Base-by-base conservation (phyloP, 2,329 filamentous ascomycete species). In the Thermomyces lanuginosus region DNA sequence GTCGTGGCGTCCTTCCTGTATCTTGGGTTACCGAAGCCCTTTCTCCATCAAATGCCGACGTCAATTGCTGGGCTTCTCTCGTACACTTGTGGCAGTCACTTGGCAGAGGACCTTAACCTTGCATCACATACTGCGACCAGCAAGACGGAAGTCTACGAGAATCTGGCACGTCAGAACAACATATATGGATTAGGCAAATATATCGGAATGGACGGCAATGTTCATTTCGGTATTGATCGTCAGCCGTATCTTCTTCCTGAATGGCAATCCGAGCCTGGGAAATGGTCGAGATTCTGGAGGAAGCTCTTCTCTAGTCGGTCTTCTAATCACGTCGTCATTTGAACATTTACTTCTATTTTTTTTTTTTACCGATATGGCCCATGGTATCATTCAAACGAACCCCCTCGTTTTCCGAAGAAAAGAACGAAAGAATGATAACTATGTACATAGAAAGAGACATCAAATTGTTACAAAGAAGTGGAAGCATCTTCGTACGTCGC, bases 221-320 rank as follows among this genome's bases (percentile, higher is more conserved):
- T 47, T 0, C 62, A 69, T 29, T 32, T 64, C 0, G 68, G 68
- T 0, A 61, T 72, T 22, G 67, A 72, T 17, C 41, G 53, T 13
- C 50, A 58, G 13, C 58, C 60, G 0, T 56, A 58, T 27, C 54
- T 66, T 0, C 7, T 27, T 20, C 24, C 24, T 3, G 16, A 11
- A 14, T 6, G 18, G 4, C 12, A 20, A 2, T 3, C 12, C n/a
- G 6, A 29, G 4, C 2, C 17, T 10, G 14, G n/a, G n/a, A 19
- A 9, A 11, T n/a, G 13, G 10, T 9, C 8, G 8, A n/a, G 21
- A 18, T 17, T 23, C 4, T 14, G 6, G 27, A 18, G 9, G 9
- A 10, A 17, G 6, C 4, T 17, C n/a, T 17, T 6, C 15, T 18
- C 10, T 20, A 20, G 10, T 7, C 7, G 10, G 18, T 10, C 8